Evolutionary conservation across 2,329 filamentous ascomycete genomes (phyloP).

Genomic region (Capronia coronata): DNA sequence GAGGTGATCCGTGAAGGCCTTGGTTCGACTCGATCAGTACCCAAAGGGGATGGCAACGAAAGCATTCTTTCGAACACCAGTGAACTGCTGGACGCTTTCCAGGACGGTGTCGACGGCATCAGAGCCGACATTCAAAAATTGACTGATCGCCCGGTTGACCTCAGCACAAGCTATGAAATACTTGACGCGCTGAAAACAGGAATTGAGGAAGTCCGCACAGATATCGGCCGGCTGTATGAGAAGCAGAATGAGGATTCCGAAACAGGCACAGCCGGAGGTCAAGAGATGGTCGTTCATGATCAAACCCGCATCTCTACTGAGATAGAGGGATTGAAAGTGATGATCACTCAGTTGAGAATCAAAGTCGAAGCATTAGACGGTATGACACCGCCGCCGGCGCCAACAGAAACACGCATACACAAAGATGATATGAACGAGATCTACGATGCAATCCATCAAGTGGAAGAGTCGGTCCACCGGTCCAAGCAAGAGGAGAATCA

Average conservation of each 20-base stretch:
- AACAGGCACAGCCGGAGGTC: conserved; percentile 45
- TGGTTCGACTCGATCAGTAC: conserved; percentile 46
- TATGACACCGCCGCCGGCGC: conserved; percentile 41
- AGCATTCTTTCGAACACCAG: conserved; percentile 49
- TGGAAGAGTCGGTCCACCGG: conserved; percentile 47
- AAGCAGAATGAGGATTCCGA: conserved; percentile 45
- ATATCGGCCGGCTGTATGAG: conserved; percentile 72
- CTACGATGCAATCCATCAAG: conserved; percentile 40
- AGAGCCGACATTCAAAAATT: conserved; percentile 69
- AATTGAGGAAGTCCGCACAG: conserved; percentile 64
- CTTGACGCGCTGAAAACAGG: conserved; percentile 81
- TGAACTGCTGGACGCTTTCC: conserved; percentile 56
- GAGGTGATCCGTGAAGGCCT: conserved; percentile 46
- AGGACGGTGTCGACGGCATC: conserved; percentile 67
- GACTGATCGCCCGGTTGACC: conserved; percentile 69
- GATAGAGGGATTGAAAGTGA: conserved; percentile 75
- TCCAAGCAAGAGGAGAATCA: conserved; percentile 30
- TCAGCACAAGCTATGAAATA: conserved; percentile 83
- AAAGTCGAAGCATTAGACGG: conserved; percentile 75
- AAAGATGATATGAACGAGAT: conserved; percentile 44
- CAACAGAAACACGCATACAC: conserved; percentile 39
- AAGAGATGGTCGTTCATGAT: conserved; percentile 53
- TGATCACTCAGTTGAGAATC: conserved; percentile 73
- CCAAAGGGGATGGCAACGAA: conserved; percentile 52
- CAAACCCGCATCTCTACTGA: conserved; percentile 57